phyloP scores from a whole-genome alignment of 2,329 filamentous ascomycete genomes.

The Penicillium sclerotiorum region DNA sequence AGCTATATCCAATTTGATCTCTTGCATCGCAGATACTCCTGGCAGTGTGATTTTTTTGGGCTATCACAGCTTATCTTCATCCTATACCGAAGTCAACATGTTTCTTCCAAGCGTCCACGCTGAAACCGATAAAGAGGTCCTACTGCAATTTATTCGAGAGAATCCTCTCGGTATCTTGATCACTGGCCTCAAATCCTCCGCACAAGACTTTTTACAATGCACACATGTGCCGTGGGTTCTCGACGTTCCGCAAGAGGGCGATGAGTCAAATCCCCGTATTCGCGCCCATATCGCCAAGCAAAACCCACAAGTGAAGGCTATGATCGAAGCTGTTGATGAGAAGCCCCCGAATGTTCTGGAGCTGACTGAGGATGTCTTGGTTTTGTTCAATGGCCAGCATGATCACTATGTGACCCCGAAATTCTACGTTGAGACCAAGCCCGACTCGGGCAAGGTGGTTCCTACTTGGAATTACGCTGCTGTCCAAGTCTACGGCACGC shows the following conservation, averaged over 20 bases:
- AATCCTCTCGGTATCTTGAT: slow-evolving; percentile 18
- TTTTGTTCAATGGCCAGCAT: slow-evolving; percentile 62
- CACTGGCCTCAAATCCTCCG: slow-evolving; percentile 16
- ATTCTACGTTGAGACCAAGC: slow-evolving; percentile 68
- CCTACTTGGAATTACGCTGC: slow-evolving; percentile 71
- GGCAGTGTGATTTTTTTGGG: too few species aligned
- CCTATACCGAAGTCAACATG: slow-evolving; percentile 6
- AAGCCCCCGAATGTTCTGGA: slow-evolving; percentile 18
- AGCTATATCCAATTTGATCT: too few species aligned
- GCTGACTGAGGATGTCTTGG: slow-evolving; percentile 57
- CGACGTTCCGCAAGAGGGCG: slow-evolving; percentile 13
- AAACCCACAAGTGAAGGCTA: slow-evolving; percentile 65
- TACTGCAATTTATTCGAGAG: slow-evolving; percentile 17
- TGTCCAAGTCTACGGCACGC: slow-evolving; percentile 63
- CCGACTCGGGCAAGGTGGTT: slow-evolving; percentile 64
- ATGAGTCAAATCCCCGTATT: slow-evolving; percentile 6
- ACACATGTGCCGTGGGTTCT: slow-evolving; percentile 17
- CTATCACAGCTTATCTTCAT: too few species aligned
- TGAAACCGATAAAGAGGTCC: slow-evolving; percentile 14
- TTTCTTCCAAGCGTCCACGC: slow-evolving; percentile 17
- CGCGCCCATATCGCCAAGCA: slow-evolving; percentile 51
- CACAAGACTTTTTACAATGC: slow-evolving; percentile 18
- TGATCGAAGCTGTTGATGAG: slow-evolving; percentile 52
- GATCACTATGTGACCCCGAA: slow-evolving; percentile 69
- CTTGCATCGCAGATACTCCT: too few species aligned